Conservation (phyloP, 345 rosid genomes). For the Brassica cretica region DNA sequence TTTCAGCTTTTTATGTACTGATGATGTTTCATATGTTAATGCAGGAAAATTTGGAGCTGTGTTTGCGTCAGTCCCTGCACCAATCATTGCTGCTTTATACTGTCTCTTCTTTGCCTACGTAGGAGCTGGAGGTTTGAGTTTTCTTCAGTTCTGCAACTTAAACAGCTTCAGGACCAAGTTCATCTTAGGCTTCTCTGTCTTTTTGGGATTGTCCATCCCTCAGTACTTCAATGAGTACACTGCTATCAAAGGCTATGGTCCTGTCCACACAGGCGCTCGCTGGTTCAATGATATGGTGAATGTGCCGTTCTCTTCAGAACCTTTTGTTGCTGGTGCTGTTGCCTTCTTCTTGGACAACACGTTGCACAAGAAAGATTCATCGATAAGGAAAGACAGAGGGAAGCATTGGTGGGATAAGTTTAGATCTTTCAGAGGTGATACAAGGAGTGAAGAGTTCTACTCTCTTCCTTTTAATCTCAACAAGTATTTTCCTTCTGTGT, state of each 20-base stretch:
- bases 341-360: conserved; percentile 91
- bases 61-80: conserved; percentile 91
- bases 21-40: conserved; percentile 13
- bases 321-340: conserved; percentile 80
- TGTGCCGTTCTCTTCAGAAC: conserved; percentile 86
- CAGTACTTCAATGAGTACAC: conserved; percentile 96
- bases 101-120: conserved; percentile 93
- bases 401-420: conserved; percentile 98
- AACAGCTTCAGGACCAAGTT: conserved; percentile 83
- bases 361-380: conserved; percentile 51
- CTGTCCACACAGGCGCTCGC: conserved; percentile 75
- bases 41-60: conserved; percentile 99
- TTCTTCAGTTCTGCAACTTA: conserved; percentile 94
- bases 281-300: conserved; percentile 97
- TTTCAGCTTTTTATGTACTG: conserved; percentile 4
- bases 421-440: conserved; percentile 65
- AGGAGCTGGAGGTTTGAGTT: conserved; percentile 88
- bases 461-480: conserved; percentile 92
- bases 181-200: conserved; percentile 85
- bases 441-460: conserved; percentile 84
- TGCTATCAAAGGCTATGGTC: conserved; percentile 86
- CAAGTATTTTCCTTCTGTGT: conserved; percentile 92
- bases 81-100: conserved; percentile 81
- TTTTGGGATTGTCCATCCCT: conserved; percentile 86
- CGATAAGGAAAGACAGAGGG: conserved; percentile 84